Base-by-base conservation (phyloP, 208 protist genomes). In the Leishmania martiniquensis region DNA sequence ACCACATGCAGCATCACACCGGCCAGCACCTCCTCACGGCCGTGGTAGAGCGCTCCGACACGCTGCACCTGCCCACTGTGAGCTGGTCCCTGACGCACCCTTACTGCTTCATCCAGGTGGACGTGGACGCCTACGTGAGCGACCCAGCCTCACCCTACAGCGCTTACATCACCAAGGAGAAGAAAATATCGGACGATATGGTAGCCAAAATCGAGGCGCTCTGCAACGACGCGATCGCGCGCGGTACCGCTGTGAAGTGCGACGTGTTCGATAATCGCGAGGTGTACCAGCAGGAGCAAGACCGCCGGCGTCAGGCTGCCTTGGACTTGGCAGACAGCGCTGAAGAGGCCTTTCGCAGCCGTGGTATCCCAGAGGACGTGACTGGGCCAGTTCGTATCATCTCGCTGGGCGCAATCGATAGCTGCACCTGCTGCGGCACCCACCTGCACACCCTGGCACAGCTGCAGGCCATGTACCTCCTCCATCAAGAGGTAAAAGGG, bases 1-100 rank as follows among this genome's bases (percentile, higher is more conserved):
- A 98, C 57, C 95, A 98, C 89, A 97, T 97, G 92, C 95, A 98
- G 85, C 94, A 98, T 66, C 96, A 98, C 90, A 95, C 93, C 12
- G 94, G 86, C 0, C 96, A 98, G 78, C 96, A 98, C 74, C 69
- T 98, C 12, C 86, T 98, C 49, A 90, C 86, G 1, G 91, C 95
- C 6, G 74, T 98, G 0, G 86, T 97, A 42, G 87, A 95, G 63
- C 76, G 80, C 10, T 5, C 51, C 10, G 75, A 88, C 47, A 87
- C 87, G 49, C 72, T 92, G 74, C 65, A 80, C n/a, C 76, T 96
- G 20, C 82, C 87, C 17, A 98, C 96, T 2, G 68, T 94, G 4
- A 95, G 89, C 75, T 97, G 94, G 96, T 88, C 87, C 29, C 80
- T 98, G 37, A 91, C 89, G 1, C 85, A 95, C 29, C 89, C 90